These are phyloP conservation scores for Umbilicus rupestris DNA, from an alignment of 164 flowering plant species.

Conservation along the genomic window DNA sequence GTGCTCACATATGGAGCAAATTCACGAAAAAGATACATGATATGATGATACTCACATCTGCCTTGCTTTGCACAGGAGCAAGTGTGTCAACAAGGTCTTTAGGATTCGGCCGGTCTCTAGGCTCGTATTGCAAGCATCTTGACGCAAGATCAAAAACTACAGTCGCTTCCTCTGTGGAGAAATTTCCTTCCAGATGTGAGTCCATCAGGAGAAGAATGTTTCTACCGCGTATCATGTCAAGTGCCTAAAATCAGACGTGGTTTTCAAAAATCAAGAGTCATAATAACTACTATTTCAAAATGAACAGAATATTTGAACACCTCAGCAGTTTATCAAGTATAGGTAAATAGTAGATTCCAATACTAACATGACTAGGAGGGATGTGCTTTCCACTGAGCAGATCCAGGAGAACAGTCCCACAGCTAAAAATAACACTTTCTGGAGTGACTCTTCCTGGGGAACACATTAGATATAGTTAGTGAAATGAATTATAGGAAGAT, in stretches of 20 bases:
- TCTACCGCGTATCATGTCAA: conserved; percentile 89
- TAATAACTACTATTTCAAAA: not conserved
- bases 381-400: conserved; percentile 97
- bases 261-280: not conserved
- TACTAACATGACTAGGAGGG: conserved; percentile 90
- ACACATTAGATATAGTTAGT: conserved; percentile 4
- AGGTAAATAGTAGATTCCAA: too few species aligned
- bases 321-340: too few species aligned
- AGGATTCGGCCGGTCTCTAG: conserved; percentile 78
- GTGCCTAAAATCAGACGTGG: conserved; percentile 47
- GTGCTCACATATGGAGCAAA: too few species aligned
- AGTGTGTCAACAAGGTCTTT: conserved; percentile 68
- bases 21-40: not conserved
- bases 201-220: conserved; percentile 82
- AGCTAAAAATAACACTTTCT: conserved; percentile 91
- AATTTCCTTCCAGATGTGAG: conserved; percentile 93
- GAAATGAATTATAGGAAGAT: not conserved
- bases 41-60: conserved; percentile 44
- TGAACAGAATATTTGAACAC: too few species aligned
- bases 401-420: conserved; percentile 91
- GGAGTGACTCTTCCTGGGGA: conserved; percentile 85
- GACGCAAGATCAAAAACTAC: conserved; percentile 82
- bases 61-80: conserved; percentile 62
- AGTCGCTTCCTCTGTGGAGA: conserved; percentile 80
- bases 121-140: conserved; percentile 87